Evolutionary conservation across 2,329 filamentous ascomycete species (phyloP).

Genomic region (Sarocladium oryzae): DNA sequence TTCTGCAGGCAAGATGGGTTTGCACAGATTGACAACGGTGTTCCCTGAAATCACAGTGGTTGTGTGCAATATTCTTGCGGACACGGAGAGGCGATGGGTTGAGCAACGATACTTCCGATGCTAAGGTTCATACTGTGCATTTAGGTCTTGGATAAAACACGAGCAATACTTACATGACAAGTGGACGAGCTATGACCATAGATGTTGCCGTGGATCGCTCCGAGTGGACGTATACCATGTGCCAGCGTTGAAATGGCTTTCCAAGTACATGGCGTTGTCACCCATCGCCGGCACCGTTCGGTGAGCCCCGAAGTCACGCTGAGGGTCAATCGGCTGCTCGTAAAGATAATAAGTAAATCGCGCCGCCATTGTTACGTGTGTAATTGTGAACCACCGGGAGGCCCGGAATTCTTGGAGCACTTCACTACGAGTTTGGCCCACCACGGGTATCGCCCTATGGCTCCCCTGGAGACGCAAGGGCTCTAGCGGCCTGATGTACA

Average conservation of each 20-base stretch:
- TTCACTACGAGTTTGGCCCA: background rate
- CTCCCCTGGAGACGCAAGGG: background rate
- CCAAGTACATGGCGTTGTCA: no score
- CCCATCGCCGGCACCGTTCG: background rate
- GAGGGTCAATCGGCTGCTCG: background rate
- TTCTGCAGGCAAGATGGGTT: constrained; percentile 74
- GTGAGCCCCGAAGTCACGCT: background rate
- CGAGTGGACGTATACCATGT: no score
- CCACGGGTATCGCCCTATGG: background rate
- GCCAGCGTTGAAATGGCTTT: no score
- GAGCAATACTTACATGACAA: no score
- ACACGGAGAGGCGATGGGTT: constrained; percentile 82
- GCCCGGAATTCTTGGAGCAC: no score
- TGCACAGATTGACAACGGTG: constrained; percentile 80
- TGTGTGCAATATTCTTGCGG: constrained; percentile 72
- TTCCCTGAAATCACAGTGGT: constrained; percentile 86
- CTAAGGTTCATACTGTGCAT: no score
- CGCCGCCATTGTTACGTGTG: background rate
- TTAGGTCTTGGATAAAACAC: no score
- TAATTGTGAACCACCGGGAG: background rate
- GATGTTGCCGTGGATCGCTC: no score
- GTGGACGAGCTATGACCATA: no score
- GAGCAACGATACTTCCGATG: constrained; percentile 89
- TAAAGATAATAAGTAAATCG: background rate
- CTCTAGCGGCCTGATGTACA: background rate